Evolutionary conservation across 2,329 filamentous ascomycete species (phyloP).

Genomic region (Colletotrichum siamense): DNA sequence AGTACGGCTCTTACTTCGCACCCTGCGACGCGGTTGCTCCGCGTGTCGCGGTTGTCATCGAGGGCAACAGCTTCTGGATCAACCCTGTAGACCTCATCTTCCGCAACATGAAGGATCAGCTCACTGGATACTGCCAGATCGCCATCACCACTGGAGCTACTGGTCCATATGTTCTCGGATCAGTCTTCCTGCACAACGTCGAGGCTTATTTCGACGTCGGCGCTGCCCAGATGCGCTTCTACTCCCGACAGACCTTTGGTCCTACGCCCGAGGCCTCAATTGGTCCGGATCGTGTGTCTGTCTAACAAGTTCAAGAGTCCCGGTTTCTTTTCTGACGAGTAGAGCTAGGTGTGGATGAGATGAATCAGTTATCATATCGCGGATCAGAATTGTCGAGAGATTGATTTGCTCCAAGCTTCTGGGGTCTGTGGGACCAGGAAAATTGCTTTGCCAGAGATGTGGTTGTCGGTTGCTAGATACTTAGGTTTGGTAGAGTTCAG

Average conservation of each 20-base stretch:
- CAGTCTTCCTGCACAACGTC: slow-evolving; percentile 56
- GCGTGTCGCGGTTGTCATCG: slow-evolving; percentile 49
- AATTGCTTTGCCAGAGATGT: not conserved
- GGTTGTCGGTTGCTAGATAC: slow-evolving; percentile 7
- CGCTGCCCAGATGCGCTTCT: slow-evolving; percentile 51
- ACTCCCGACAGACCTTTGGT: slow-evolving; percentile 26
- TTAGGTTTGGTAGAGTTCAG: not conserved
- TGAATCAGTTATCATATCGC: not conserved
- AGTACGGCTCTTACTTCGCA: slow-evolving; percentile 54
- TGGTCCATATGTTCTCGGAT: slow-evolving; percentile 55
- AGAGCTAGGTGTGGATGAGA: not conserved
- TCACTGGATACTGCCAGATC: slow-evolving; percentile 54
- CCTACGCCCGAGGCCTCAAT: slow-evolving; percentile 1
- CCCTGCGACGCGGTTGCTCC: slow-evolving; percentile 53
- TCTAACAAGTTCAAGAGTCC: not conserved
- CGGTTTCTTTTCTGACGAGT: not conserved
- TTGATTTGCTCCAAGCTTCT: not conserved
- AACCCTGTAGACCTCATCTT: slow-evolving; percentile 55
- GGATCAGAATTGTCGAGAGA: not conserved
- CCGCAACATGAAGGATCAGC: slow-evolving; percentile 44
- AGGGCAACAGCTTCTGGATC: slow-evolving; percentile 48
- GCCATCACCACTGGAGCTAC: slow-evolving; percentile 48
- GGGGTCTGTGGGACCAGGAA: not conserved
- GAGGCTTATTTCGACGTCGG: slow-evolving; percentile 55
- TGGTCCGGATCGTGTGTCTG: not conserved